These are phyloP conservation scores for Candida qinlingensis DNA, from an alignment of 805 yeast genomes.

Conservation along the genomic window DNA sequence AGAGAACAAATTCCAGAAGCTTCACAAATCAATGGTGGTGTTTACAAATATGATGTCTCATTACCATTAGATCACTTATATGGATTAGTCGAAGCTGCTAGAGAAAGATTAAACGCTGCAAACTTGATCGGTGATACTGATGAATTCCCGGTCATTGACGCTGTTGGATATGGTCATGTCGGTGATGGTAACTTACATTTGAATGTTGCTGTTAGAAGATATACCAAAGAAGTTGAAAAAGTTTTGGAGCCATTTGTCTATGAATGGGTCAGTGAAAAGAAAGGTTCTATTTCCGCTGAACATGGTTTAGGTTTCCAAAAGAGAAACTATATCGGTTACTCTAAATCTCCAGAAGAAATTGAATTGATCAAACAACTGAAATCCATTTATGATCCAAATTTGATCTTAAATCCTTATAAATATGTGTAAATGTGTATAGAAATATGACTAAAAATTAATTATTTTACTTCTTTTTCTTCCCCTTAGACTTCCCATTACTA, in stretches of 20 bases:
- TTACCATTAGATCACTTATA: conserved; percentile 80
- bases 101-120: conserved; percentile 48
- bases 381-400: conserved; percentile 82
- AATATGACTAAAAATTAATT: no score
- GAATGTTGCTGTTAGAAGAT: conserved; percentile 85
- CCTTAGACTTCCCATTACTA: not conserved
- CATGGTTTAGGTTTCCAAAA: conserved; percentile 98
- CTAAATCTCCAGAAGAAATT: conserved; percentile 71
- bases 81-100: conserved; percentile 75
- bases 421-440: conserved; percentile 31
- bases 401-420: conserved; percentile 91
- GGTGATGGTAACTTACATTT: conserved; percentile 97
- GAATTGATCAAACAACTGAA: conserved; percentile 70
- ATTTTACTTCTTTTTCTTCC: not conserved
- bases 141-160: conserved; percentile 74
- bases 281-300: conserved; percentile 94
- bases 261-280: conserved; percentile 67
- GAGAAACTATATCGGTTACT: conserved; percentile 81
- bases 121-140: conserved; percentile 61
- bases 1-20: conserved; percentile 94
- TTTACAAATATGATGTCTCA: conserved; percentile 94
- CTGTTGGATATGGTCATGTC: conserved; percentile 96
- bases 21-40: conserved; percentile 81
- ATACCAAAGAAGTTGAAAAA: conserved; percentile 71
- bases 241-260: conserved; percentile 91